These are phyloP conservation scores for Pyrrhoderma noxium DNA, from an alignment of 1,284 basidiomycete genomes.

Conservation along the genomic window DNA sequence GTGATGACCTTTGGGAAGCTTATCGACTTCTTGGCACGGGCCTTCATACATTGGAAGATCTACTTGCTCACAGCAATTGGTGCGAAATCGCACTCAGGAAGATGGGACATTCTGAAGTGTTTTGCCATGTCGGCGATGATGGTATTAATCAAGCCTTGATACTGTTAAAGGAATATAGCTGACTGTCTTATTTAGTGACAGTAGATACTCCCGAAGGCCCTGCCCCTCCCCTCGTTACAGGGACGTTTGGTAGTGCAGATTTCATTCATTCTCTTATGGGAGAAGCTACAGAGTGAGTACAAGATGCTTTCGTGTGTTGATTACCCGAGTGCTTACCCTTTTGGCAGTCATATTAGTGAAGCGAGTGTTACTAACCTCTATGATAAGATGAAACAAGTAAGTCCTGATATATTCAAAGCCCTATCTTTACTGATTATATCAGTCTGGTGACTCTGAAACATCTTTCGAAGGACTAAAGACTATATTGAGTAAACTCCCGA, in stretches of 20 bases:
- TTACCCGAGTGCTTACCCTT: conserved; percentile 5
- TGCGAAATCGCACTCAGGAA: conserved; percentile 68
- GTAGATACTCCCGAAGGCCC: conserved; percentile 67
- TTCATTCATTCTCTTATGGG: conserved; percentile 65
- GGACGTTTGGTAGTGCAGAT: conserved; percentile 75
- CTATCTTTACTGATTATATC: not conserved
- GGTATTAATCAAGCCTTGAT: conserved; percentile 30
- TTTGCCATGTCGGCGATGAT: conserved; percentile 80
- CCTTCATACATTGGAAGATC: conserved; percentile 68
- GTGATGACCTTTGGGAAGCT: conserved; percentile 65
- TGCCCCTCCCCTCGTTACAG: conserved; percentile 75
- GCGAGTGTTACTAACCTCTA: conserved; percentile 77
- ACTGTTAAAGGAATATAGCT: conserved; percentile 1
- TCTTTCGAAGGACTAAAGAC: conserved; percentile 38
- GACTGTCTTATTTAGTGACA: conserved; percentile 30
- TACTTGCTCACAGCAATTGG: conserved; percentile 79
- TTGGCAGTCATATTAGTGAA: conserved; percentile 48
- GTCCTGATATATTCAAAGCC: conserved; percentile 10
- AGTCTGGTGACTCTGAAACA: conserved; percentile 33
- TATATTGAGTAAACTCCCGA: conserved; percentile 46
- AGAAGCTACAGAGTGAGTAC: conserved; percentile 49
- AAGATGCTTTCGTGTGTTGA: conserved; percentile 9
- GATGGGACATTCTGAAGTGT: conserved; percentile 69
- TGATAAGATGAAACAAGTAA: conserved; percentile 52
- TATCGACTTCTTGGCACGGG: conserved; percentile 64